Evolutionary conservation across 2,329 filamentous ascomycete genomes (phyloP), one percentile per base, ranked within the genome.

Genomic region (Fusarium foetens): DNA sequence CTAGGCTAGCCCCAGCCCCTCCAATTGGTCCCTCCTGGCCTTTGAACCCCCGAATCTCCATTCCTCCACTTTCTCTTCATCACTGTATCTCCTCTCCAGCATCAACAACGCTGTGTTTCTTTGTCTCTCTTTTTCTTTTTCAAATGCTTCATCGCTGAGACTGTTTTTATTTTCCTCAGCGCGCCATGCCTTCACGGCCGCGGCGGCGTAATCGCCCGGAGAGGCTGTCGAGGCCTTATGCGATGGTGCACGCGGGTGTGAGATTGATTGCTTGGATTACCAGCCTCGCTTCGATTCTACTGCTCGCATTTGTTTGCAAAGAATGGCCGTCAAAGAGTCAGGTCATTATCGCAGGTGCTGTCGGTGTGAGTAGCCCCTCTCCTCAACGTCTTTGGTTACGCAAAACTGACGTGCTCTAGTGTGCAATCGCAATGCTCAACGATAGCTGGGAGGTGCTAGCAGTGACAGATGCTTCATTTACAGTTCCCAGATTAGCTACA

Each of bases 401-500:
- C 53, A 29, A 69, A 31, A 36, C 63, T 71, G 61, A 68, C 58
- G 46, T 52, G 39, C 31, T 35, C 29, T 16, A 81, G 80, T 74
- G 74, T 31, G 71, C 74, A 53, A 73, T 81, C 21, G 77, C 81
- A 29, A 73, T 82, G 61, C 77, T 83, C 70, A 81, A 80, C 58
- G 81, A 83, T 51, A 82, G 79, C 73, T 82, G 81, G 80, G 79
- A 82, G 43, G 75, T 79, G 46, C 60, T 79, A 51, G 77, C 80
- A 7, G 68, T 79, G 19, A 71, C 75, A 10, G 77, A 81, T 31
- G 66, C 73, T 12, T 63, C 75, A 12, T 61, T 75, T 17, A 75
- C 75, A 12, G 77, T 81, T 19, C 64, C 71, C 21, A 70, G 76
- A 33, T 62, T 80, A 31, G 66, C 76, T 23, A 71, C 79, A 5